Evolutionary conservation across 768 basidiomycete species (phyloP), one percentile per base, ranked within the genome.

Genomic region (Psilocybe azurescens): DNA sequence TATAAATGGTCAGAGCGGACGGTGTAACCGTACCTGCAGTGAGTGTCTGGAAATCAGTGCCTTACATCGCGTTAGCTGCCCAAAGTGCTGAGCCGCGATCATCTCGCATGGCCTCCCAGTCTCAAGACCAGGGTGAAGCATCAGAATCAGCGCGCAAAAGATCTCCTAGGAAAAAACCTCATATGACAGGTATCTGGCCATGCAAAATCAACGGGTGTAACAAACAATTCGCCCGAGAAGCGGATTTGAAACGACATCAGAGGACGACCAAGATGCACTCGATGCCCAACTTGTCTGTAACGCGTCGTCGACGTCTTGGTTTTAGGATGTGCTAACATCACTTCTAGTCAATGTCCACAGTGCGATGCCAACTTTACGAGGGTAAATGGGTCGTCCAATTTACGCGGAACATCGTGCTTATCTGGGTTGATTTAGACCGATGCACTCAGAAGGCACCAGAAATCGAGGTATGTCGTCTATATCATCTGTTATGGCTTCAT

Each of bases 151-250:
- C 71, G 56, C 70, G 70, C 61, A 68, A 72, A 48, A 59, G 65
- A 29, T 52, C 67, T 52, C 56, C 63, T 24, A 80, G 79, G 72
- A 86, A 86, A 79, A 86, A 85, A 64, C 67, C 74, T 14, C 67
- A 74, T 2, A 79, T 81, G 63, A 78, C 86, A 2, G 83, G 85
- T 6, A 71, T 87, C 51, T 93, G 91, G 91, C 89, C 91, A 6
- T 93, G 91, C 79, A 86, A 86, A 73, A 91, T 93, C 71, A 84
- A 88, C 70, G 91, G 89, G 32, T 93, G 91, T 77, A 87, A 85
- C 76, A 93, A 92, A 75, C 86, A 90, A 71, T 93, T 93, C 70
- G 90, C 89, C 50, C 83, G 91, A 56, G 91, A 93, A 74, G 91
- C 91, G 14, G 91, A 93, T 79, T 76, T 93, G 65, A 92, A 91